Percentiles rank a stretch among this genome's conserved stretches.
Evolutionary conservation across 257 asterid genomes (phyloP).

Genomic region (Pogostemon cablin): DNA sequence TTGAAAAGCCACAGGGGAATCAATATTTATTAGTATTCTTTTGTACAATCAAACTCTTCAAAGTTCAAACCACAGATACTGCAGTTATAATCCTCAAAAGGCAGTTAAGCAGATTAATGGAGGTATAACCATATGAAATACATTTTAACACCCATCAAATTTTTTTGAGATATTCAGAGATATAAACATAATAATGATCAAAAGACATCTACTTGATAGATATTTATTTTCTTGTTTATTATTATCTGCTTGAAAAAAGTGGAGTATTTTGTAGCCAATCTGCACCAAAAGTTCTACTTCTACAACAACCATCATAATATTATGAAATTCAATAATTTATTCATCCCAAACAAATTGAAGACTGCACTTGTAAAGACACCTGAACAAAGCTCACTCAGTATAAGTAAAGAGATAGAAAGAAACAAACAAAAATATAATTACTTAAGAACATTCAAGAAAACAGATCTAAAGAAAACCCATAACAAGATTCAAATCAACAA

Average conservation of each 20-base stretch:
- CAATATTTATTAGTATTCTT: neutral
- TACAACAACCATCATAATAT: neutral
- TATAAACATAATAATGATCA: too few relatives aligned
- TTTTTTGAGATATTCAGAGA: too few relatives aligned
- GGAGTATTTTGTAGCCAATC: too few relatives aligned
- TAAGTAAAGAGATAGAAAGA: slow-evolving; percentile 1
- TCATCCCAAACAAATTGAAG: neutral
- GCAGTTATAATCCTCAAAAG: too few relatives aligned
- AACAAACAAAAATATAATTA: neutral
- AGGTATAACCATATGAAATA: too few relatives aligned
- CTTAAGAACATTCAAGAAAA: slow-evolving; percentile 8
- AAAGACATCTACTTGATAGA: too few relatives aligned
- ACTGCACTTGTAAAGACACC: neutral
- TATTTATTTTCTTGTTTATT: too few relatives aligned
- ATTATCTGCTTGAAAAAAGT: too few relatives aligned
- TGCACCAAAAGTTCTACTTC: too few relatives aligned
- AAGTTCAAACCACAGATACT: neutral
- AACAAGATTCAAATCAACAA: slow-evolving; percentile 17
- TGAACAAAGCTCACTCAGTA: slow-evolving; percentile 9
- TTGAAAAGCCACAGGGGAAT: neutral
- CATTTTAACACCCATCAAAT: too few relatives aligned
- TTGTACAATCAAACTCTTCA: neutral
- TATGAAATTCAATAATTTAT: slow-evolving; percentile 23
- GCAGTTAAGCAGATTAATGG: too few relatives aligned
- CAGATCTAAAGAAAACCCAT: slow-evolving; percentile 32